Evolutionary conservation across 495 filamentous ascomycete genomes (phyloP), one percentile per base, ranked within the genome.

Genomic region (Schizothecium vesticola): DNA sequence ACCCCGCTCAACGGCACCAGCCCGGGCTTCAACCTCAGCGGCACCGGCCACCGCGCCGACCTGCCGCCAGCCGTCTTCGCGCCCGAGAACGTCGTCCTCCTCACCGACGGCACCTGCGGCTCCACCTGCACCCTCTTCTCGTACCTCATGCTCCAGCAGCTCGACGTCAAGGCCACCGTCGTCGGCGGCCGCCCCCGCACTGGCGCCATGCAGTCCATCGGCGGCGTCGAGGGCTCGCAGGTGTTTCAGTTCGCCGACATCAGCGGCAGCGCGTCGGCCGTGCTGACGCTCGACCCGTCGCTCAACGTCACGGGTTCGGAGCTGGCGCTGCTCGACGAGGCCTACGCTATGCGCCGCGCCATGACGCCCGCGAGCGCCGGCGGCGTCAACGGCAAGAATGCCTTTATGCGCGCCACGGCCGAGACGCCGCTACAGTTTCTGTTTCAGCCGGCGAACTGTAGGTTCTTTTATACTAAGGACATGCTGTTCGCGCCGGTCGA

Each of bases 81-180:
- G 23, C 72, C 70, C 22, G 68, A 71, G 24, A 56, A 76, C 64
- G 69, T 74, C 56, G 64, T 76, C 31, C 28, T 76, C 36, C 67
- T 74, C 23, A 74, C 72, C n/a, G 87, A 90, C 71, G 87, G 87
- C 68, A 84, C 82, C 72, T 90, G 87, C 73, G 83, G 83, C 29
- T 87, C 84, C 6, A 87, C 87, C 11, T 90, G 87, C 76, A 83
- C 84, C 2, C 78, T 87, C 74, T 89, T 90, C 74, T 75, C 79
- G 36, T 83, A 88, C 68, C 79, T 88, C 57, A 85, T 89, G 84
- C 83, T 83, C 28, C 77, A 81, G 64, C 80, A 86, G 74, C 83
- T 74, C 23, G 81, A 81, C 58, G 82, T 89, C 4, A 84, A 84
- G 70, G 82, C 82, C 36, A 82, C 86, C 58, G 78, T 81, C 19